Percentiles rank a stretch among this genome's conserved stretches.
These are phyloP conservation scores for Fusarium sp. DNA, from an alignment of 2,329 filamentous ascomycete species.

Conservation along the genomic window DNA sequence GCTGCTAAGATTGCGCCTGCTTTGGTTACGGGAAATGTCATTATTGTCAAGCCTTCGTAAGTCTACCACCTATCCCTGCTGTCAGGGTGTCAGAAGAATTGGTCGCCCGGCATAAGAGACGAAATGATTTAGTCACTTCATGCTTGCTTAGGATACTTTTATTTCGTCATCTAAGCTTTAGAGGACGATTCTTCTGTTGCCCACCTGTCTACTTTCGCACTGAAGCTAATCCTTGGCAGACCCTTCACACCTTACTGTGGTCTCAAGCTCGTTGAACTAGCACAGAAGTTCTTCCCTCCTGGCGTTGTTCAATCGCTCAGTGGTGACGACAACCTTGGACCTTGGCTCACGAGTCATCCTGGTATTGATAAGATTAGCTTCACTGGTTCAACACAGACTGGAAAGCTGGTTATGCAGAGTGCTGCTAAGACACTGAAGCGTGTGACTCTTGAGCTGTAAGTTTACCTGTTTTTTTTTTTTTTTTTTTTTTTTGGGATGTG, in stretches of 20 bases:
- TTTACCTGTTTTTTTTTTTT: rapidly evolving
- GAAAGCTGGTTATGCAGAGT: conserved; percentile 70
- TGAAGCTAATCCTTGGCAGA: not conserved
- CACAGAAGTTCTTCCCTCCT: conserved; percentile 66
- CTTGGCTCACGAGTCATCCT: conserved; percentile 68
- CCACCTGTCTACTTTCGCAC: rapidly evolving
- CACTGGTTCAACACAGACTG: conserved; percentile 69
- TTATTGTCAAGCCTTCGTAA: conserved; percentile 66
- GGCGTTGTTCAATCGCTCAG: conserved; percentile 71
- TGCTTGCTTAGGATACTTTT: rapidly evolving
- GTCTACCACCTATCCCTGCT: not conserved
- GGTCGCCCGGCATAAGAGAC: rapidly evolving
- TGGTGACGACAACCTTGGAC: conserved; percentile 70
- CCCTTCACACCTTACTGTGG: conserved; percentile 68
- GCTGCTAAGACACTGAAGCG: conserved; percentile 68
- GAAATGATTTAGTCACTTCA: not conserved
- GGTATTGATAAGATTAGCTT: conserved; percentile 72
- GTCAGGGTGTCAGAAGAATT: rapidly evolving
- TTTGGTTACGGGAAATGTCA: conserved; percentile 65
- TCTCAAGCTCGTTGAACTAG: conserved; percentile 71
- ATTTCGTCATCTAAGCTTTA: rapidly evolving
- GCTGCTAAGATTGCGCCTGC: conserved; percentile 67
- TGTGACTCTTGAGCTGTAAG: conserved; percentile 66
- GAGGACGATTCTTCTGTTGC: no score
- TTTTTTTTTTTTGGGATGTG: no score